Base-by-base conservation (phyloP, 169 alveolate genomes). In the Plasmodium yoelii region DNA sequence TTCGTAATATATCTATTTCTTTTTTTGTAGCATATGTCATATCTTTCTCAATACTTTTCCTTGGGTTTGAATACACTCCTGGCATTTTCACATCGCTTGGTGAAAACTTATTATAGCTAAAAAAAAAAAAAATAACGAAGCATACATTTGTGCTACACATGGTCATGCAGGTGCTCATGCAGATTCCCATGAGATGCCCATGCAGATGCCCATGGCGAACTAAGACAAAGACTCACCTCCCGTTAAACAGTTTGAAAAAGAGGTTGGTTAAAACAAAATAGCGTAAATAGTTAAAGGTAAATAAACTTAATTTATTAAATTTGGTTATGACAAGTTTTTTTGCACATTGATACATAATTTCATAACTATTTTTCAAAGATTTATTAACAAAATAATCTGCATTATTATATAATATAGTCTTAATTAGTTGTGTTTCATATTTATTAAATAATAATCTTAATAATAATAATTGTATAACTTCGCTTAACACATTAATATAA, bases 11-110 rank as follows among this genome's bases (percentile, higher is more conserved):
- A n/a, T 80, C 71, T 49, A 80, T 65, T 65, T 80, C 90, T 69
- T 13, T 80, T 64, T 67, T 80, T 12, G 90, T 80, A 26, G 90
- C 90, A 28, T 80, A 80, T 46, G 49, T 65, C 90, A 80, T 80
- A 60, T 80, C 90, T 34, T 80, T 80, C 12, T 65, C 65, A 7
- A 80, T 44, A 13, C 90, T 67, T 47, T 80, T 80, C 3, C 13
- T 64, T 15, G 49, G 42, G 61, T 80, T 51, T 15, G 90, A 64
- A 47, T 65, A 80, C 12, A 80, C 90, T 3, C 90, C 90, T 19
- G 90, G 90, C 90, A 80, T 80, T 46, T 80, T 64, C 71, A 80
- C 80, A 60, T 80, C 90, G 24, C 90, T 80, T 2, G 90, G 90
- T 5, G 90, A 80, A 18, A 65, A 80, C 9, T 80, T 80, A 26